Evolutionary conservation across 768 basidiomycete species (phyloP).

Genomic region (Hypholoma fasciculare): DNA sequence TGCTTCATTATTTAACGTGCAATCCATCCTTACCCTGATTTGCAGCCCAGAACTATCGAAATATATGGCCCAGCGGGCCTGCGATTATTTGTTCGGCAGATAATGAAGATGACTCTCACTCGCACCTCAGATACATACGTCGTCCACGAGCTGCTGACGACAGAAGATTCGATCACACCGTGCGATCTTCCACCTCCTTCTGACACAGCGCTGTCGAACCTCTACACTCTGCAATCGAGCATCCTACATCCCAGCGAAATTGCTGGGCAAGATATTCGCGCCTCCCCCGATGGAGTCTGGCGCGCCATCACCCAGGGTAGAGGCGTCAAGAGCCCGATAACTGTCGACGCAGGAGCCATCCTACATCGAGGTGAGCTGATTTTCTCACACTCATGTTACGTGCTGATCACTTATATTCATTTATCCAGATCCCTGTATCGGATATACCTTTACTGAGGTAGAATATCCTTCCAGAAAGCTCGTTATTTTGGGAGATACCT

Average conservation of each 20-base stretch:
- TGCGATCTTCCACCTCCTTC: conserved; percentile 35
- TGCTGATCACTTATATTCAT: not conserved
- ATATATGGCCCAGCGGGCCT: conserved; percentile 82
- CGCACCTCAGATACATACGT: conserved; percentile 60
- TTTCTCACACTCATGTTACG: not conserved
- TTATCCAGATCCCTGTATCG: conserved; percentile 69
- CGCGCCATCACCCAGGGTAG: conserved; percentile 41
- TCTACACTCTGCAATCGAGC: conserved; percentile 25
- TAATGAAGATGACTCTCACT: conserved; percentile 67
- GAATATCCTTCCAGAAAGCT: conserved; percentile 54
- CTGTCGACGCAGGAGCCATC: conserved; percentile 77
- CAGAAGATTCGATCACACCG: conserved; percentile 52
- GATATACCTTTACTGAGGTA: conserved; percentile 72
- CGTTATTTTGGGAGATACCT: conserved; percentile 79
- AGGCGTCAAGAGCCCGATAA: conserved; percentile 41
- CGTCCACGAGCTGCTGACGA: conserved; percentile 75
- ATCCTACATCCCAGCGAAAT: conserved; percentile 65
- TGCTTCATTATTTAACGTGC: not conserved
- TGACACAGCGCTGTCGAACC: conserved; percentile 7
- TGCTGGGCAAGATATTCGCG: conserved; percentile 58
- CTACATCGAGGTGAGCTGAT: conserved; percentile 63
- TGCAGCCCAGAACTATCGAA: conserved; percentile 52
- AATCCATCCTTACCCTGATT: conserved; percentile 10
- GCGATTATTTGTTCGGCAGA: conserved; percentile 71
- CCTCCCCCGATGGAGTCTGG: conserved; percentile 65